Evolutionary conservation across 2,329 filamentous ascomycete species (phyloP).

Genomic region (Fusarium irregulare): DNA sequence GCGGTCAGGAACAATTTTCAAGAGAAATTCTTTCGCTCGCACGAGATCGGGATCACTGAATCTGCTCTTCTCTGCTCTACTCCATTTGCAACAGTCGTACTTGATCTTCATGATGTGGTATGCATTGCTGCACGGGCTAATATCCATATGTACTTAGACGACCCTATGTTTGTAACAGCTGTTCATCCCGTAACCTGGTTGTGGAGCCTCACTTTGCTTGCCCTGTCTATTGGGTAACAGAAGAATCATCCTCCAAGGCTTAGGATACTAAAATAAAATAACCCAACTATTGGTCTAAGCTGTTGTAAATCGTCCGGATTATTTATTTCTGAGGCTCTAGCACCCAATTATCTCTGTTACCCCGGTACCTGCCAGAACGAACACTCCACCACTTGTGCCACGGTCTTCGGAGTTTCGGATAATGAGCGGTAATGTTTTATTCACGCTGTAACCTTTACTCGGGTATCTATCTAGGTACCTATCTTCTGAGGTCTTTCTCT

Average conservation of each 20-base stretch:
- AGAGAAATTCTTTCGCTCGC: conserved; percentile 28
- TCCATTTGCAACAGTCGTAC: conserved; percentile 9
- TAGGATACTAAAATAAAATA: no score
- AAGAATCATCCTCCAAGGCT: no score
- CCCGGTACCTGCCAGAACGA: neutral
- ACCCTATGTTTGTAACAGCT: conserved; percentile 27
- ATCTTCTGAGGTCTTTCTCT: neutral
- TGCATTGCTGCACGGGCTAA: conserved; percentile 6
- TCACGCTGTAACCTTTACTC: neutral
- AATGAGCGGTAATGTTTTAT: conserved; percentile 17
- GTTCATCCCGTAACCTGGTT: conserved; percentile 34
- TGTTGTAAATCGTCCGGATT: no score
- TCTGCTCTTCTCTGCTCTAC: conserved; percentile 6
- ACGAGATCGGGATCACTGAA: conserved; percentile 34
- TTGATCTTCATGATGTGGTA: neutral
- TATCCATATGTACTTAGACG: no score
- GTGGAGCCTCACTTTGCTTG: conserved; percentile 28
- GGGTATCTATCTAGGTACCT: neutral
- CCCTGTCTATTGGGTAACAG: neutral
- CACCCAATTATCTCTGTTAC: no score
- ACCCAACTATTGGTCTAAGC: no score
- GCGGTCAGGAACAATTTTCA: conserved; percentile 19
- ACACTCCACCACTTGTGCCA: conserved; percentile 41
- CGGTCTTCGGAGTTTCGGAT: conserved; percentile 40
- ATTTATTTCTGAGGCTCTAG: no score